Conservation (phyloP, 2,329 filamentous ascomycete genomes). For the Rutstroemia sydowiana region DNA sequence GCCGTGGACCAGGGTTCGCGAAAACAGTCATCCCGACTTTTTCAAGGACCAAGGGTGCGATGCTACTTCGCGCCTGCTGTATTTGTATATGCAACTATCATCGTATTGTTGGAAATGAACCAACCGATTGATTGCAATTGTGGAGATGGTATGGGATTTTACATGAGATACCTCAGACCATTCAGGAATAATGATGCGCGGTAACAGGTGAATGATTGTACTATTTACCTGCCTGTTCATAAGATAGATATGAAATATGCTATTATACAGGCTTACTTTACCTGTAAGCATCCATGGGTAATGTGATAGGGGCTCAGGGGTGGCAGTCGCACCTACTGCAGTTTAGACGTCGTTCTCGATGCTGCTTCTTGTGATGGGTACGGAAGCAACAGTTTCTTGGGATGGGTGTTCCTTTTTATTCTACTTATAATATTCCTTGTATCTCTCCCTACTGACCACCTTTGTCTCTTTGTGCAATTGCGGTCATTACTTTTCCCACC, state of each 20-base stretch:
- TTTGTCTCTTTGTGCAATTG: background rate
- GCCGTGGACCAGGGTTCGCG: slow-evolving; percentile 1
- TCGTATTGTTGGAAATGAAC: background rate
- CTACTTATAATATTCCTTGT: background rate
- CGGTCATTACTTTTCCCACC: background rate
- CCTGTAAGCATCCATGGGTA: slow-evolving; percentile 5
- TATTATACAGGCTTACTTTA: background rate
- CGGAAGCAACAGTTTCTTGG: background rate
- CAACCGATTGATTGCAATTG: background rate
- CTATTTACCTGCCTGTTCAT: background rate
- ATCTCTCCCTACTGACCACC: slow-evolving; percentile 1
- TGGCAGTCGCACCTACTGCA: background rate
- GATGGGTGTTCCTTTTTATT: background rate
- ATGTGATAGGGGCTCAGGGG: background rate
- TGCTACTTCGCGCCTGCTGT: background rate
- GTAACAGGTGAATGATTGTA: slow-evolving; percentile 1
- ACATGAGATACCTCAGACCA: background rate
- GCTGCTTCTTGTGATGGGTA: background rate
- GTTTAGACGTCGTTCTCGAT: background rate
- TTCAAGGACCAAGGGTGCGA: slow-evolving; percentile 1
- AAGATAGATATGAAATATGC: background rate
- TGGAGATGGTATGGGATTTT: background rate
- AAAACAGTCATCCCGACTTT: background rate
- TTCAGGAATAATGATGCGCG: background rate
- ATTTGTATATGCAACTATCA: background rate